Evolutionary conservation across 495 filamentous ascomycete genomes (phyloP).

Genomic region (Monascus purpureus): DNA sequence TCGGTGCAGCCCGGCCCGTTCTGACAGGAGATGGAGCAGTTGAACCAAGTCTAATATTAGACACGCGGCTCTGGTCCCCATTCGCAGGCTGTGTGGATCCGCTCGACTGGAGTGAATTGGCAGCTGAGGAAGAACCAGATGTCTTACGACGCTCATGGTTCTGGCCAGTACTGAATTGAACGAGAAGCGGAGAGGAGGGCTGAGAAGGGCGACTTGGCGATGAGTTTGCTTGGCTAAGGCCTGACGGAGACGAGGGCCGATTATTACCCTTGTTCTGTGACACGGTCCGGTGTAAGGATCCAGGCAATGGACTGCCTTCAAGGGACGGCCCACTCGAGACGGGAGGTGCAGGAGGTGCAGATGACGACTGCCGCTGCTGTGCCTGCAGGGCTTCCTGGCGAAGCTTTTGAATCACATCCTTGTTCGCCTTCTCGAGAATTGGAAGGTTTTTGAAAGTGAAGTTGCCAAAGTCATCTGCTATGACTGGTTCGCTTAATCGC

Average conservation of each 20-base stretch:
- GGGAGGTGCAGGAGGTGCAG: constrained; percentile 20
- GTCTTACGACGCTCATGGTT: constrained; percentile 58
- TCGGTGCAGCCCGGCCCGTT: constrained; percentile 40
- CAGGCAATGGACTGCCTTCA: constrained; percentile 75
- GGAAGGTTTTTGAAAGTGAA: constrained; percentile 97
- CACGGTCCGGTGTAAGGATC: constrained; percentile 69
- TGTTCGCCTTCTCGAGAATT: constrained; percentile 94
- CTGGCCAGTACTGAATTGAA: constrained; percentile 81
- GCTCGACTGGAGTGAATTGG: constrained; percentile 63
- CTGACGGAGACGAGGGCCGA: constrained; percentile 75
- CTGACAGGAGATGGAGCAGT: constrained; percentile 70
- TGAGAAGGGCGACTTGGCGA: constrained; percentile 82
- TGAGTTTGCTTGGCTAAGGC: constrained; percentile 60
- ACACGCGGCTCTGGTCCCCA: constrained; percentile 39
- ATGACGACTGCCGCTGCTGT: constrained; percentile 32
- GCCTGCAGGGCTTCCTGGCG: constrained; percentile 71
- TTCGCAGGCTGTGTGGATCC: constrained; percentile 58
- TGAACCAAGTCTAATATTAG: constrained; percentile 44
- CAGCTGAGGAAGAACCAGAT: constrained; percentile 69
- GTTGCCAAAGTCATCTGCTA: constrained; percentile 83
- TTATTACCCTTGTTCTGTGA: constrained; percentile 63
- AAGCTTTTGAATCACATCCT: constrained; percentile 93
- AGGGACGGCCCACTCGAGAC: constrained; percentile 45
- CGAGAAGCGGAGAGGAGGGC: constrained; percentile 84
- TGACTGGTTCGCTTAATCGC: constrained; percentile 78